A percentile compares a stretch with the other conserved stretches of the same genome.
Conservation (phyloP, 306 rosid genomes). For the Vachellia collinsii region DNA sequence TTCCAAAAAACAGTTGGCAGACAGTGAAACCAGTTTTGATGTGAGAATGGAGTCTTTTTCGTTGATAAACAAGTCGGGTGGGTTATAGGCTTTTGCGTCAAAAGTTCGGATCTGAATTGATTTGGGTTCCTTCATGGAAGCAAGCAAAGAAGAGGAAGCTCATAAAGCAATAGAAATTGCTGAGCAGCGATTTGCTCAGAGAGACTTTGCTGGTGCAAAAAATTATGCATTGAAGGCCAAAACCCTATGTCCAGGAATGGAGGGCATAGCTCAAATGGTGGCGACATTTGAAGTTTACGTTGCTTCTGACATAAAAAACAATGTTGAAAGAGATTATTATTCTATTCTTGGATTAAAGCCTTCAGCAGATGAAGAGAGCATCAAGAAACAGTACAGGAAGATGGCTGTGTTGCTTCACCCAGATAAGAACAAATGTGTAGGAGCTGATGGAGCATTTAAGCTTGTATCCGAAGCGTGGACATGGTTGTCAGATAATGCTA, state of each 20-base stretch:
- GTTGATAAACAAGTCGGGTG: constrained; percentile 34
- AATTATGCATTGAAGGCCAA: constrained; percentile 60
- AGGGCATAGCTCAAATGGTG: constrained; percentile 67
- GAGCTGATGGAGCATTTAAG: constrained; percentile 79
- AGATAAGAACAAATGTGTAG: constrained; percentile 70
- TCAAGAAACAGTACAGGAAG: constrained; percentile 67
- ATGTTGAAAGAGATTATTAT: constrained; percentile 66
- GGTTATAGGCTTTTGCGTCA: constrained; percentile 40
- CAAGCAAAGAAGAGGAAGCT: constrained; percentile 55
- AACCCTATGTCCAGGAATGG: constrained; percentile 58
- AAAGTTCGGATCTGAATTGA: constrained; percentile 37
- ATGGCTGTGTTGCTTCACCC: constrained; percentile 80
- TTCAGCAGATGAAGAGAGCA: constrained; percentile 58
- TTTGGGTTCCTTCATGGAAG: constrained; percentile 57
- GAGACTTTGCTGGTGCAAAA: constrained; percentile 56
- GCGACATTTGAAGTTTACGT: constrained; percentile 67
- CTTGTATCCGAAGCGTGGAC: constrained; percentile 76
- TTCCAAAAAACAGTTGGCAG: constrained; percentile 41
- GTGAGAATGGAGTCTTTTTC: constrained; percentile 46
- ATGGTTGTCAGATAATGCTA: constrained; percentile 58
- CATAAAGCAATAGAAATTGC: constrained; percentile 60
- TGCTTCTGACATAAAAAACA: constrained; percentile 58
- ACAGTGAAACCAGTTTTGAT: constrained; percentile 43
- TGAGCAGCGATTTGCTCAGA: constrained; percentile 61
- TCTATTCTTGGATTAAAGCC: constrained; percentile 65